Evolutionary conservation across 345 rosid species (phyloP).

Genomic region (Camelina hispida): DNA sequence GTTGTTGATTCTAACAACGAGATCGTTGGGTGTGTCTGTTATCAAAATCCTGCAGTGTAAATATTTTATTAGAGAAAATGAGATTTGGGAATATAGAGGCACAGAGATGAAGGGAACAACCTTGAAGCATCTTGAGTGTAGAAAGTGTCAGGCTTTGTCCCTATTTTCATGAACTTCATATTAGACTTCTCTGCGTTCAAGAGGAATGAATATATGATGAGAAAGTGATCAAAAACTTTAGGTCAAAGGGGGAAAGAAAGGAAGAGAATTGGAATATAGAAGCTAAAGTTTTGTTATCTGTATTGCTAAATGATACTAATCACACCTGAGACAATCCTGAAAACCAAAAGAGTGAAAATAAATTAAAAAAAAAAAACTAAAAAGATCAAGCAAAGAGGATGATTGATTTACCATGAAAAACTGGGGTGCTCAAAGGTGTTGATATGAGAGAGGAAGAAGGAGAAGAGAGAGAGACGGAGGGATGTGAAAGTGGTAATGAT

Average conservation of each 20-base stretch:
- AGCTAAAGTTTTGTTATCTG: constrained; percentile 2
- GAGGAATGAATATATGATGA: constrained; percentile 26
- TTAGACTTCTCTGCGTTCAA: constrained; percentile 43
- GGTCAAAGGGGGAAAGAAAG: constrained; percentile 13
- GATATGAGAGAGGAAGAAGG: constrained; percentile 28
- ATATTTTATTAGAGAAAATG: constrained; percentile 30
- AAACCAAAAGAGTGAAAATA: constrained; percentile 5
- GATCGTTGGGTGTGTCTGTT: constrained; percentile 72
- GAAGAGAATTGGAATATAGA: constrained; percentile 29
- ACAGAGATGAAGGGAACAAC: constrained; percentile 46
- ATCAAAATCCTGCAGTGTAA: constrained; percentile 65
- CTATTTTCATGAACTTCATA: constrained; percentile 98
- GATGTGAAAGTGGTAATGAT: constrained; percentile 42
- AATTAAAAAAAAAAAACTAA: background rate
- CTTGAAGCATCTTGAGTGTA: constrained; percentile 90
- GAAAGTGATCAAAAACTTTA: constrained; percentile 35
- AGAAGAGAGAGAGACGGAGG: constrained; percentile 33
- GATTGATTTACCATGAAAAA: constrained; percentile 33
- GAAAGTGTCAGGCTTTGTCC: constrained; percentile 88
- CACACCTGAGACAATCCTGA: constrained; percentile 27
- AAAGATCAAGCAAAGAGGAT: constrained; percentile 36
- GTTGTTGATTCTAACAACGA: constrained; percentile 65
- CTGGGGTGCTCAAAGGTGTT: constrained; percentile 45
- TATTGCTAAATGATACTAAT: constrained; percentile 14
- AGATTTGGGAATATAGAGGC: background rate